Conservation (phyloP, 768 basidiomycete genomes). For the Xerocomellus chrysenteron region DNA sequence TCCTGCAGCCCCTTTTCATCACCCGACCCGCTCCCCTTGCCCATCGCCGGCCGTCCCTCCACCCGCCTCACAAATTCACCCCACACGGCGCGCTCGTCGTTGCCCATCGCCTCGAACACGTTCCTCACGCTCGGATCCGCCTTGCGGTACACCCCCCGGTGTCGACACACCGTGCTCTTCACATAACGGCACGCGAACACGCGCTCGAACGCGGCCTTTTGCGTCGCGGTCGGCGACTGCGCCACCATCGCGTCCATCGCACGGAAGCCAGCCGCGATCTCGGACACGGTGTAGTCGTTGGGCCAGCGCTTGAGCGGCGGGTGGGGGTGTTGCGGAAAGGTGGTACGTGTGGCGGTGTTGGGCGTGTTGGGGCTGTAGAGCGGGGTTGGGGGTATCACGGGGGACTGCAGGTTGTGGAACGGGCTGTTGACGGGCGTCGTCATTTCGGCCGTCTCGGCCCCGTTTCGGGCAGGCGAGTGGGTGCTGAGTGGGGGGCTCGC, state of each 20-base stretch:
- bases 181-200: conserved; percentile 72
- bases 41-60: conserved; percentile 46
- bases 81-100: conserved; percentile 60
- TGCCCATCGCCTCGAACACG: conserved; percentile 55
- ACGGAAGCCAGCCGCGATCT: conserved; percentile 60
- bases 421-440: conserved; percentile 11
- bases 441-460: conserved; percentile 17
- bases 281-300: conserved; percentile 70
- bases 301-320: conserved; percentile 74
- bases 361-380: conserved; percentile 25
- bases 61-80: conserved; percentile 65
- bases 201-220: conserved; percentile 66
- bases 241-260: conserved; percentile 42
- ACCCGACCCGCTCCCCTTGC: conserved; percentile 26
- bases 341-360: conserved; percentile 21
- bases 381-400: conserved; percentile 15
- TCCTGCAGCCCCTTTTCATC: conserved; percentile 24
- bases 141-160: conserved; percentile 65
- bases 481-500: conserved; percentile 16
- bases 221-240: conserved; percentile 47
- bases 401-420: conserved; percentile 23
- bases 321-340: conserved; percentile 55
- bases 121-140: conserved; percentile 47
- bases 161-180: conserved; percentile 71
- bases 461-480: conserved; percentile 13